phyloP scores from a whole-genome alignment of 2,329 filamentous ascomycete genomes.

The Exophiala calicioides region DNA sequence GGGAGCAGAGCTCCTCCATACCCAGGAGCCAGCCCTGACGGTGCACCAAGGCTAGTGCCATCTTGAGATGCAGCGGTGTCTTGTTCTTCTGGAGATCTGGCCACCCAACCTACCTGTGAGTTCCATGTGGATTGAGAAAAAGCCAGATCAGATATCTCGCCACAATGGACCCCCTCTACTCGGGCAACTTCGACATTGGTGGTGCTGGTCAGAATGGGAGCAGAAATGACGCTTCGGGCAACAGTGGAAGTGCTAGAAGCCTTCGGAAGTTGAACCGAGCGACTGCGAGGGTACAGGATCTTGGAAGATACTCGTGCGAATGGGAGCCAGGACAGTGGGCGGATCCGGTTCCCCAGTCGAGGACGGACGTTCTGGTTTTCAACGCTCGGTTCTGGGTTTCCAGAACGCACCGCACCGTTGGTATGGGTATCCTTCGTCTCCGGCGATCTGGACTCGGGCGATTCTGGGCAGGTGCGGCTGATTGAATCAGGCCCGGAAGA shows the following conservation, averaged over 20 bases:
- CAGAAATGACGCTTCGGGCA: conserved; percentile 29
- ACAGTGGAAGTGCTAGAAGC: conserved; percentile 27
- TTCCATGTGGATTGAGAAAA: conserved; percentile 19
- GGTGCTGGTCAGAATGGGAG: conserved; percentile 31
- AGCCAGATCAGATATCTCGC: conserved; percentile 20
- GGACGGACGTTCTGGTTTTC: conserved; percentile 4
- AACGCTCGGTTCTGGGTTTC: background rate
- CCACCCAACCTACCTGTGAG: conserved; percentile 17
- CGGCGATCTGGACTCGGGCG: background rate
- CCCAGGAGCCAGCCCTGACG: too few relatives aligned
- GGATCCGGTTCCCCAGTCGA: conserved; percentile 11
- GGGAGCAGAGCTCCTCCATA: background rate
- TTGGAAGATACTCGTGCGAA: conserved; percentile 10
- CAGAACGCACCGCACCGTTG: background rate
- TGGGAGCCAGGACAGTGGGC: conserved; percentile 30
- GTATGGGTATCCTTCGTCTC: conserved; percentile 2
- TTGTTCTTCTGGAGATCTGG: background rate
- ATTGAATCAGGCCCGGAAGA: conserved; percentile 11
- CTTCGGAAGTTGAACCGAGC: conserved; percentile 26
- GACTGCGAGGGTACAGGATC: conserved; percentile 18
- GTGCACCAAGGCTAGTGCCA: too few relatives aligned
- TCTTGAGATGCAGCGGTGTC: background rate
- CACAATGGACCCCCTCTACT: conserved; percentile 27
- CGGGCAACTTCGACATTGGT: conserved; percentile 30
- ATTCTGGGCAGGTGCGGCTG: background rate